These are phyloP conservation scores for Mucor lusitanicus DNA, from an alignment of 371 early-diverging fungal species.

Conservation along the genomic window DNA sequence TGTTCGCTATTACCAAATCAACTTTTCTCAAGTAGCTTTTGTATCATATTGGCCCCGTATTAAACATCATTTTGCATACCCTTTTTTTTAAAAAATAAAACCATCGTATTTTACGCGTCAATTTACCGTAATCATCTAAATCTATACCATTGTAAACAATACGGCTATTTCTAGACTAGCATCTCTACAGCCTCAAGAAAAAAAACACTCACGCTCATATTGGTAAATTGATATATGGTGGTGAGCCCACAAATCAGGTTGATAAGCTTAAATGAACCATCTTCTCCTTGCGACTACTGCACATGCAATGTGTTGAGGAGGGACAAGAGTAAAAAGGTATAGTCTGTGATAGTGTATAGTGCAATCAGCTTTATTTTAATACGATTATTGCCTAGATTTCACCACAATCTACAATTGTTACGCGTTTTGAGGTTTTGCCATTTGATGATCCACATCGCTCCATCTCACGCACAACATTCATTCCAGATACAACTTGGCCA, in stretches of 20 bases:
- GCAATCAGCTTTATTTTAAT: not conserved
- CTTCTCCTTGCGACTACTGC: too few species aligned
- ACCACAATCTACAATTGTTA: constrained; percentile 71
- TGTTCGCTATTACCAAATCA: not conserved
- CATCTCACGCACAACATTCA: constrained; percentile 77
- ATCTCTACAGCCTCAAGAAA: too few species aligned
- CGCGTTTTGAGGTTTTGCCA: constrained; percentile 59
- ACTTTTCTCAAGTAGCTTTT: not conserved
- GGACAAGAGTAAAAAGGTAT: too few species aligned
- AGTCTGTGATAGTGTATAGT: not conserved
- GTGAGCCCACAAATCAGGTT: too few species aligned
- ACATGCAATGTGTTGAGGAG: too few species aligned
- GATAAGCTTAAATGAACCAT: too few species aligned
- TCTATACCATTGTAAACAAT: not conserved
- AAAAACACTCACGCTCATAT: too few species aligned
- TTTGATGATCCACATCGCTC: constrained; percentile 63
- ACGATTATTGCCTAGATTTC: constrained; percentile 30
- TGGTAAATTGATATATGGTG: not conserved
- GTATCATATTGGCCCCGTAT: not conserved
- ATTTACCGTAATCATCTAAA: not conserved
- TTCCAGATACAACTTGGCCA: constrained; percentile 80
- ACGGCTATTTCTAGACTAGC: too few species aligned
- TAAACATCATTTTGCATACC: not conserved
- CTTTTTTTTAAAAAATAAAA: not conserved
- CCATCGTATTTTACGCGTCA: not conserved